Evolutionary conservation across 2,329 filamentous ascomycete genomes (phyloP).

Genomic region (Ophiosphaerella herpotricha): DNA sequence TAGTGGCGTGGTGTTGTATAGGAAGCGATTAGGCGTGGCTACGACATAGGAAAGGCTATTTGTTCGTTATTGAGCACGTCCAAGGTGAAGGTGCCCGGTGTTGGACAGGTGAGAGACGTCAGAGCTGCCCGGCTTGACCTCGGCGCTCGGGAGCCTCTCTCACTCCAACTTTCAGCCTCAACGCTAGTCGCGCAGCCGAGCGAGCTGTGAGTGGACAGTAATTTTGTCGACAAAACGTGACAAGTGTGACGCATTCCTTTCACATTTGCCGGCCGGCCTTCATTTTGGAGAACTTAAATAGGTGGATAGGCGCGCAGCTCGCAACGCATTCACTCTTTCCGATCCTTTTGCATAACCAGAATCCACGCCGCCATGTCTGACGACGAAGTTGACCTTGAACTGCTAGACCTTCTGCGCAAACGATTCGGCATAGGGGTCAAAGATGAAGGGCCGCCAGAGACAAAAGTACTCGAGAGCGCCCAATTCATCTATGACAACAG

Average conservation of each 20-base stretch:
- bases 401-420: conserved; percentile 82
- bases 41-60: conserved; percentile 14
- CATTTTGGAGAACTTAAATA: neutral
- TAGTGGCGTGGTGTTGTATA: conserved; percentile 1
- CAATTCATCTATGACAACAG: conserved; percentile 90
- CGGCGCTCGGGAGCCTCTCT: conserved; percentile 8
- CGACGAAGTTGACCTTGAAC: conserved; percentile 86
- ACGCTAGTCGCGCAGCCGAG: conserved; percentile 28
- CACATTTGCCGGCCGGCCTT: neutral
- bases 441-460: conserved; percentile 67
- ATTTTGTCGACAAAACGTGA: conserved; percentile 1
- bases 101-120: conserved; percentile 28
- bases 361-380: conserved; percentile 70
- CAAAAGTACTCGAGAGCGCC: conserved; percentile 79
- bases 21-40: conserved; percentile 12
- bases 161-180: conserved; percentile 26
- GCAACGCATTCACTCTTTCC: neutral
- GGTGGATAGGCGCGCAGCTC: neutral
- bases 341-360: neutral
- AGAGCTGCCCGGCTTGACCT: conserved; percentile 20
- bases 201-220: conserved; percentile 19
- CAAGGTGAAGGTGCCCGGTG: conserved; percentile 12
- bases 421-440: conserved; percentile 68
- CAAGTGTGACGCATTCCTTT: too few species aligned
- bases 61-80: neutral